Evolutionary conservation across 805 yeast genomes (phyloP).

Genomic region (Kuraishia borneana): DNA sequence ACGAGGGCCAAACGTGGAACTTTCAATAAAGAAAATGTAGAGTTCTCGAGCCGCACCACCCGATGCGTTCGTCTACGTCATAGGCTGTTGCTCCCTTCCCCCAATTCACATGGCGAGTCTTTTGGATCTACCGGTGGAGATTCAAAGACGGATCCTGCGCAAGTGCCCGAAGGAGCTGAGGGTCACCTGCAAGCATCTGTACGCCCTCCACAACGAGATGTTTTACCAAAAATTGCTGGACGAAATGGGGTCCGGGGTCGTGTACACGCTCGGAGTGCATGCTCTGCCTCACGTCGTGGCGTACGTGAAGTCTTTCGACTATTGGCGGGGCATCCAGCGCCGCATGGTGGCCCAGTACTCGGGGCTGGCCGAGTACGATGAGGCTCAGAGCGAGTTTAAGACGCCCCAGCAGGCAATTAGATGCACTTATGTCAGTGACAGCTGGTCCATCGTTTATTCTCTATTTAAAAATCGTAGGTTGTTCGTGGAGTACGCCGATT

Average conservation of each 20-base stretch:
- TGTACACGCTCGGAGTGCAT: conserved; percentile 11
- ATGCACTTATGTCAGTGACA: conserved; percentile 30
- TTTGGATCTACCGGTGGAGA: conserved; percentile 18
- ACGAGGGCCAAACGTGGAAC: conserved; percentile 60
- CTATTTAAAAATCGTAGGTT: conserved; percentile 39
- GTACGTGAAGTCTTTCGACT: conserved; percentile 21
- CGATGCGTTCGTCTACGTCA: too few relatives aligned
- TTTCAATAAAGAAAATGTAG: conserved; percentile 20
- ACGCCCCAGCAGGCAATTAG: conserved; percentile 3
- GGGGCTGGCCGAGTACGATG: conserved; percentile 11
- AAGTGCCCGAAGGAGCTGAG: conserved; percentile 18
- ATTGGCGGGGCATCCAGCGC: conserved; percentile 19
- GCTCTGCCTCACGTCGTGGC: conserved; percentile 15
- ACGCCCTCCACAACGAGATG: conserved; percentile 36
- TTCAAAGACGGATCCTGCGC: conserved; percentile 12
- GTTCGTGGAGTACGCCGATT: conserved; percentile 32
- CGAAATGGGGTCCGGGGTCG: conserved; percentile 15
- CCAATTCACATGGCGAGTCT: background rate
- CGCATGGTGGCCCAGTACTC: conserved; percentile 12
- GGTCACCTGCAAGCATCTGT: conserved; percentile 23
- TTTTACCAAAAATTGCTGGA: conserved; percentile 25
- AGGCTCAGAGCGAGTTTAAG: conserved; percentile 5
- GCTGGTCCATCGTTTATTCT: conserved; percentile 44
- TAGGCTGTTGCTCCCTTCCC: background rate
- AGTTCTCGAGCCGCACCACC: background rate